Evolutionary conservation across 1,284 basidiomycete species (phyloP).

Genomic region (Naganishia sp.): DNA sequence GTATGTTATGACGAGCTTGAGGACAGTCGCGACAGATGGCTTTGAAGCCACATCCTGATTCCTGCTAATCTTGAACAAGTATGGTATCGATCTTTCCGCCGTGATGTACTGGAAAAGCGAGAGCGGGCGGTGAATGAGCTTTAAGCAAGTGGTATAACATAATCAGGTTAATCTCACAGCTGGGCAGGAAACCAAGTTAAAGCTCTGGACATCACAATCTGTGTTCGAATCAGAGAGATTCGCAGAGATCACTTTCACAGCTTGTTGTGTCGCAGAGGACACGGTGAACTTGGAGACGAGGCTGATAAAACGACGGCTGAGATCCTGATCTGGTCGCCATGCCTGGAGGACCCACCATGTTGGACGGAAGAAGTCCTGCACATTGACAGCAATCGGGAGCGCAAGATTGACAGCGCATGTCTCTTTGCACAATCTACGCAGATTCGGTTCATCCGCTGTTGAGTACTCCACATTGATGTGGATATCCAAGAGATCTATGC

Average conservation of each 20-base stretch:
- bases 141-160: not conserved
- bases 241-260: slow-evolving; percentile 44
- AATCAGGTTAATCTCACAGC: not conserved
- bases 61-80: slow-evolving; percentile 47
- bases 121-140: not conserved
- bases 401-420: slow-evolving; percentile 45
- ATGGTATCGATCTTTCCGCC: slow-evolving; percentile 44
- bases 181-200: slow-evolving; percentile 1
- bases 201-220: slow-evolving; percentile 38
- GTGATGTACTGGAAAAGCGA: slow-evolving; percentile 39
- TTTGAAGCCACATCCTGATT: not conserved
- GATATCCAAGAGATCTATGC: slow-evolving; percentile 18
- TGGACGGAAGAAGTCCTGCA: slow-evolving; percentile 55
- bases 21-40: slow-evolving; percentile 32
- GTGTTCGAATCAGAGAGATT: slow-evolving; percentile 19
- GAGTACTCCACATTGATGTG: slow-evolving; percentile 31
- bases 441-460: not conserved
- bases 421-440: slow-evolving; percentile 16
- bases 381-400: slow-evolving; percentile 54
- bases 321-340: not conserved
- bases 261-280: slow-evolving; percentile 49
- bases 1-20: slow-evolving; percentile 46
- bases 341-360: slow-evolving; percentile 41
- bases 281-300: slow-evolving; percentile 54
- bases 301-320: slow-evolving; percentile 34